Evolutionary conservation across 768 basidiomycete genomes (phyloP), one percentile per base, ranked within the genome.

Genomic region (Hericium coralloides): DNA sequence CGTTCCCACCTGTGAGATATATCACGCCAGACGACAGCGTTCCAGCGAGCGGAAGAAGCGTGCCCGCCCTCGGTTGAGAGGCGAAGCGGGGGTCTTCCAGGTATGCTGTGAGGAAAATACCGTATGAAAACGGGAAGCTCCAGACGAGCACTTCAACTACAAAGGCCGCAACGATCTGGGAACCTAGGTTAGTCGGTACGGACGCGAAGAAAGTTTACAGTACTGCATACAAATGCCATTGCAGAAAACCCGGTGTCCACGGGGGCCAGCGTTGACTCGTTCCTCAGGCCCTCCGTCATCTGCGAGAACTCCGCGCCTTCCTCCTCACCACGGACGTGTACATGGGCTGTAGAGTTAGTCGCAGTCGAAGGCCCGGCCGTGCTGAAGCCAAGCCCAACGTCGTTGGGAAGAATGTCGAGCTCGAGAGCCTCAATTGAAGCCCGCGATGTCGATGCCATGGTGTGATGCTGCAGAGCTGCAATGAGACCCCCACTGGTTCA

Each of bases 71-170:
- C 2, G 52, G 55, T n/a, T 65, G 63, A 4, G 55, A 53, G 15
- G 41, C 59, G 50, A 62, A 65, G 2, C 23, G 15, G 2, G 65
- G 65, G 26, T 67, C 65, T 12, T 58, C 53, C 49, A 69, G 52
- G 56, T 70, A 68, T n/a, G 64, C 65, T 39, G 52, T 51, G 17
- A 70, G 61, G 38, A 70, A 64, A 38, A 65, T 57, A 38, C 69
- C 69, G 26, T 56, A 68, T 38, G 69, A 53, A 36, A 49, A 50
- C 20, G 67, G 67, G 52, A 68, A 68, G 14, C 67, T 65, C 68
- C 68, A 70, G 9, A 68, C 64, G 48, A 70, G 60, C 37, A 61
- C 58, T 52, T 67, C 68, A 1, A 66, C 54, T 3, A 69, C 23
- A 36, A 65, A 69, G n/a, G 63, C 64, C 9, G 43, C 43, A n/a